These are phyloP conservation scores for Cercophora samala DNA, from an alignment of 495 filamentous ascomycete genomes.

Conservation along the genomic window DNA sequence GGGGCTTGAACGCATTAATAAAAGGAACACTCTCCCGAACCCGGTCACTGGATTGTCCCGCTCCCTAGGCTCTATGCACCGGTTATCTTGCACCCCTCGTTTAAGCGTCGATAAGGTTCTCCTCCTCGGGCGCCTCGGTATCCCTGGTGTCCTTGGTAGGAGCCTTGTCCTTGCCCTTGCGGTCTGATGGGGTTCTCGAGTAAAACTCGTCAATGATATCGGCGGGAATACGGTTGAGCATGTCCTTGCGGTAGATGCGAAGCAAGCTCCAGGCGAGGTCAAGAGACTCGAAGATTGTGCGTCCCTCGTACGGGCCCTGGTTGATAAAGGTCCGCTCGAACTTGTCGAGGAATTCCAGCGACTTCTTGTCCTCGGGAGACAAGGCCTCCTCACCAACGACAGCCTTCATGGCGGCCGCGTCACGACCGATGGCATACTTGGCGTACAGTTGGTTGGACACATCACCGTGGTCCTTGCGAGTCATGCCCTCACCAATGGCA, in stretches of 20 bases:
- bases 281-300: slow-evolving; percentile 85
- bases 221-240: slow-evolving; percentile 95
- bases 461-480: slow-evolving; percentile 92
- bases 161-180: slow-evolving; percentile 57
- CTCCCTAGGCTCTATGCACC: slow-evolving; percentile 10
- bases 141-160: slow-evolving; percentile 56
- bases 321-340: slow-evolving; percentile 92
- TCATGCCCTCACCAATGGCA: slow-evolving; percentile 94
- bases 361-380: slow-evolving; percentile 93
- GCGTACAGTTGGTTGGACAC: slow-evolving; percentile 99
- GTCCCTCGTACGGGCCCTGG: slow-evolving; percentile 87
- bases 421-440: slow-evolving; percentile 98
- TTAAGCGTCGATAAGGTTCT: slow-evolving; percentile 68
- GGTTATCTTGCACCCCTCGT: neutral
- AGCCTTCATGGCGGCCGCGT: slow-evolving; percentile 98
- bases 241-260: slow-evolving; percentile 92
- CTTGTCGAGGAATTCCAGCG: slow-evolving; percentile 96
- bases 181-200: slow-evolving; percentile 56
- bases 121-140: slow-evolving; percentile 49
- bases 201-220: slow-evolving; percentile 94
- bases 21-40: slow-evolving; percentile 5
- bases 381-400: slow-evolving; percentile 98
- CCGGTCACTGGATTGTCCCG: slow-evolving; percentile 1
- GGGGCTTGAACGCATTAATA: slow-evolving; percentile 3
- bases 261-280: slow-evolving; percentile 95